A percentile compares a stretch with the other conserved stretches of the same genome.
These are phyloP conservation scores for Hypoxylon sp. DNA, from an alignment of 2,329 filamentous ascomycete species.

Conservation along the genomic window DNA sequence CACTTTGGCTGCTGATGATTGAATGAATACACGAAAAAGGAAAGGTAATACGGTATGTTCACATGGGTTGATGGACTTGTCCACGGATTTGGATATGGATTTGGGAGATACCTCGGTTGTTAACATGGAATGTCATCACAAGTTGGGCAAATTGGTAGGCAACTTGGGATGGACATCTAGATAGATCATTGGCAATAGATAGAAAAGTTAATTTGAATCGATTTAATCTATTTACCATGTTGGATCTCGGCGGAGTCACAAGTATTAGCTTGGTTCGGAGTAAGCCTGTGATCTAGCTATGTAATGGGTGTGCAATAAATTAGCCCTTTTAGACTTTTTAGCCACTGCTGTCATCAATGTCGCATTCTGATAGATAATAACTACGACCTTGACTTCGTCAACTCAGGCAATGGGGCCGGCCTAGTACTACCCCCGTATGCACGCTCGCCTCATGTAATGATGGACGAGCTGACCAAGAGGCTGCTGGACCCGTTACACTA, in stretches of 20 bases:
- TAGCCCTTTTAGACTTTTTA: background rate
- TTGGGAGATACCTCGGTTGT: slow-evolving; percentile 6
- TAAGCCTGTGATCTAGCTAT: background rate
- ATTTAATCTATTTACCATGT: background rate
- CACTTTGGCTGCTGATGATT: slow-evolving; percentile 3
- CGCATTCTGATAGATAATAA: slow-evolving; percentile 14
- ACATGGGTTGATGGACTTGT: background rate
- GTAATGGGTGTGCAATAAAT: background rate
- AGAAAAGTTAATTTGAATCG: slow-evolving; percentile 10
- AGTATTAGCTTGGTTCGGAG: background rate
- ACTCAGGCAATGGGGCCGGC: slow-evolving; percentile 30
- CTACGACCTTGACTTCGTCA: slow-evolving; percentile 20
- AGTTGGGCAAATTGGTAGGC: background rate
- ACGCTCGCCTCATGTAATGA: slow-evolving; percentile 36
- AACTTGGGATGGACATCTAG: background rate
- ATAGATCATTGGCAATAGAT: slow-evolving; percentile 6
- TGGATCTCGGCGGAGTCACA: background rate
- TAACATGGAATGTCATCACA: background rate
- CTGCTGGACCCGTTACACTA: background rate
- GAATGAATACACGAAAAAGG: slow-evolving; percentile 17
- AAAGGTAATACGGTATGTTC: background rate
- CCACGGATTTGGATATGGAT: background rate
- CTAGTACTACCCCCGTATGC: slow-evolving; percentile 23
- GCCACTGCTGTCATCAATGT: slow-evolving; percentile 2
- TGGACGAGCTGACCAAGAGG: slow-evolving; percentile 1